Percentiles rank a stretch among this genome's conserved stretches.
These are phyloP conservation scores for Blastosporella zonata DNA, from an alignment of 1,284 basidiomycete genomes.

Conservation along the genomic window DNA sequence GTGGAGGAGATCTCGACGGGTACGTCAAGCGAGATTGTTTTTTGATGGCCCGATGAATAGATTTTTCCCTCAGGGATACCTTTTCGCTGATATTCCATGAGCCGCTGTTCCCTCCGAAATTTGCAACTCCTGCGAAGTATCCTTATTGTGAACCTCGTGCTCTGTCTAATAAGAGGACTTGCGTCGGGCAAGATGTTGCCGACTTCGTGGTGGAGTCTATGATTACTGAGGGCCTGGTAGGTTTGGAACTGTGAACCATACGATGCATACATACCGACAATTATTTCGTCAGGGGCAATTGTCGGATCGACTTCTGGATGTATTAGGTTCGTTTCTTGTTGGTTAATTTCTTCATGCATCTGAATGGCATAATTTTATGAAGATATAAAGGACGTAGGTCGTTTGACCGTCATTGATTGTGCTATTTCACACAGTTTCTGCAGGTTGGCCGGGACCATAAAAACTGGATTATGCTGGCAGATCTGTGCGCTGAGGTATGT, in stretches of 20 bases:
- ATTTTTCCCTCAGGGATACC: constrained; percentile 39
- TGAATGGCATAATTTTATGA: neutral
- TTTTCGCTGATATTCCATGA: constrained; percentile 50
- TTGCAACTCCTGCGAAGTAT: constrained; percentile 54
- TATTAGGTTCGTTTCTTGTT: constrained; percentile 52
- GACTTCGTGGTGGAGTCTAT: constrained; percentile 82
- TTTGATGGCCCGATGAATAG: constrained; percentile 1
- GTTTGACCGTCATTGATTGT: neutral
- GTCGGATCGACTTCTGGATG: constrained; percentile 62
- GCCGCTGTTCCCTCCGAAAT: constrained; percentile 46
- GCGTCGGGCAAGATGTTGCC: constrained; percentile 71
- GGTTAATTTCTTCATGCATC: neutral
- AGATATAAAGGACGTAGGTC: neutral
- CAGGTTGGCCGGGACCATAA: constrained; percentile 62
- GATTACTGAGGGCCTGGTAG: constrained; percentile 70
- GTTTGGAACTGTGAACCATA: constrained; percentile 10
- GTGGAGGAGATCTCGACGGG: constrained; percentile 75
- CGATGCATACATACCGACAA: neutral
- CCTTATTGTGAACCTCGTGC: constrained; percentile 23
- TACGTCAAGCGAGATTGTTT: constrained; percentile 37
- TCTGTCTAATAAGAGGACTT: constrained; percentile 50
- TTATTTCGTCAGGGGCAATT: constrained; percentile 51
- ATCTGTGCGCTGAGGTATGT: constrained; percentile 53
- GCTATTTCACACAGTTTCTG: neutral
- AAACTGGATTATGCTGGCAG: constrained; percentile 59